A percentile compares a stretch with the other conserved stretches of the same genome.
phyloP scores from a whole-genome alignment of 371 early-diverging fungal species.

The Mortierella sp. region DNA sequence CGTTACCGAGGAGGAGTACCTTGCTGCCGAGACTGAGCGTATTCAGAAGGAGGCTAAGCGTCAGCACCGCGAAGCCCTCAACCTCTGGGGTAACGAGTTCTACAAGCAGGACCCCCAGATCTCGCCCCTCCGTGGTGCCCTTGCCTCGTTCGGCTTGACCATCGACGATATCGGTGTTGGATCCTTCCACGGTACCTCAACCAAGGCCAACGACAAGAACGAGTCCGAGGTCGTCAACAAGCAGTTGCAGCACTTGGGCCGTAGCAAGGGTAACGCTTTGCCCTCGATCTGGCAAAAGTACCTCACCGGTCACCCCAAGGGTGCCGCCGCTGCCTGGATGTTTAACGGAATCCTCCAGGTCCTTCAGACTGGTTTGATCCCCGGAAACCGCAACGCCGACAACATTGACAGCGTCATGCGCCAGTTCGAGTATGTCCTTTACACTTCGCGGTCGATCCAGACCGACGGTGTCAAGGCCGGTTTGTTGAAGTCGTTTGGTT shows the following conservation, averaged over 20 bases:
- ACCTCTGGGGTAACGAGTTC: slow-evolving; percentile 92
- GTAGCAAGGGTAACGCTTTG: slow-evolving; percentile 87
- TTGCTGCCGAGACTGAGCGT: slow-evolving; percentile 84
- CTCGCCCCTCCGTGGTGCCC: slow-evolving; percentile 92
- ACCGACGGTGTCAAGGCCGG: slow-evolving; percentile 96
- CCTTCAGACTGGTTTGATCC: slow-evolving; percentile 90
- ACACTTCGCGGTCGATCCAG: slow-evolving; percentile 90
- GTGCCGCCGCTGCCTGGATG: slow-evolving; percentile 98
- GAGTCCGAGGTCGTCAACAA: slow-evolving; percentile 92
- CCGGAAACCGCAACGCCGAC: slow-evolving; percentile 97
- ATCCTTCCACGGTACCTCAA: slow-evolving; percentile 98
- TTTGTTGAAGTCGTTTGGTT: slow-evolving; percentile 95
- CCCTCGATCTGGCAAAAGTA: slow-evolving; percentile 95
- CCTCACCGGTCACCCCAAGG: slow-evolving; percentile 97
- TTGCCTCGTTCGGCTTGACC: slow-evolving; percentile 92
- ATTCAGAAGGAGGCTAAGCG: slow-evolving; percentile 89
- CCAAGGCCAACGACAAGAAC: slow-evolving; percentile 97
- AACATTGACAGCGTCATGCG: slow-evolving; percentile 89
- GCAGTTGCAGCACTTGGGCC: slow-evolving; percentile 92
- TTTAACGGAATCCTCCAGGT: slow-evolving; percentile 94
- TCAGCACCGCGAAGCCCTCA: slow-evolving; percentile 87
- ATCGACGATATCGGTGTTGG: slow-evolving; percentile 96
- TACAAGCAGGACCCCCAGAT: slow-evolving; percentile 87
- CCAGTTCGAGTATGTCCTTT: slow-evolving; percentile 87
- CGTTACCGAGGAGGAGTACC: slow-evolving; percentile 77